These are phyloP conservation scores for Hymenoscyphus repandus DNA, from an alignment of 2,329 filamentous ascomycete genomes.

Conservation along the genomic window DNA sequence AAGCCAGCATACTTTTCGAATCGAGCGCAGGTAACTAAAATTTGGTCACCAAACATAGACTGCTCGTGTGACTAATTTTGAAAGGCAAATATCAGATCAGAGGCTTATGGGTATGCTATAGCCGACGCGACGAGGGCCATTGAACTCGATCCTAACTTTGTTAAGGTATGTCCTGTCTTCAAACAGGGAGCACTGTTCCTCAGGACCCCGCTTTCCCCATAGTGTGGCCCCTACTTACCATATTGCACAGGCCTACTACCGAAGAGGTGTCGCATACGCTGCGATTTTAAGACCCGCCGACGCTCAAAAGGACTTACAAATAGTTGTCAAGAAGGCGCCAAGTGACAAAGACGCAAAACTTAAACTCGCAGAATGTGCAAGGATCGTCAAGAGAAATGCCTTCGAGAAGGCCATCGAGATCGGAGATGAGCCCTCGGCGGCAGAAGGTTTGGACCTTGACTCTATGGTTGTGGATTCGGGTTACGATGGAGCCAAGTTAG, in stretches of 20 bases:
- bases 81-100: constrained; percentile 92
- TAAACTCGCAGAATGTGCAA: constrained; percentile 89
- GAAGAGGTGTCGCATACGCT: constrained; percentile 84
- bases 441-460: constrained; percentile 84
- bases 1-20: constrained; percentile 93
- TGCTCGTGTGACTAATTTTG: constrained; percentile 43
- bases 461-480: constrained; percentile 74
- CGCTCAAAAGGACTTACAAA: constrained; percentile 86
- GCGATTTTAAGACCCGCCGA: constrained; percentile 86
- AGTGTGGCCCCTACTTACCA: constrained; percentile 13
- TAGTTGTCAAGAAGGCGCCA: constrained; percentile 82
- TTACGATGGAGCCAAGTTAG: constrained; percentile 80
- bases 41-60: constrained; percentile 1
- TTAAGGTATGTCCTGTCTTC: constrained; percentile 60
- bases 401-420: constrained; percentile 96
- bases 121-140: constrained; percentile 86
- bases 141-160: constrained; percentile 78
- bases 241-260: constrained; percentile 73
- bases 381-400: constrained; percentile 84
- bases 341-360: constrained; percentile 85
- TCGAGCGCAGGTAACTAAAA: constrained; percentile 71
- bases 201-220: not conserved
- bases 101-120: constrained; percentile 90
- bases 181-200: not conserved
- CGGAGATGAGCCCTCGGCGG: constrained; percentile 84